Evolutionary conservation across 2,329 filamentous ascomycete genomes (phyloP).

Genomic region (Uncinocarpus reesii): DNA sequence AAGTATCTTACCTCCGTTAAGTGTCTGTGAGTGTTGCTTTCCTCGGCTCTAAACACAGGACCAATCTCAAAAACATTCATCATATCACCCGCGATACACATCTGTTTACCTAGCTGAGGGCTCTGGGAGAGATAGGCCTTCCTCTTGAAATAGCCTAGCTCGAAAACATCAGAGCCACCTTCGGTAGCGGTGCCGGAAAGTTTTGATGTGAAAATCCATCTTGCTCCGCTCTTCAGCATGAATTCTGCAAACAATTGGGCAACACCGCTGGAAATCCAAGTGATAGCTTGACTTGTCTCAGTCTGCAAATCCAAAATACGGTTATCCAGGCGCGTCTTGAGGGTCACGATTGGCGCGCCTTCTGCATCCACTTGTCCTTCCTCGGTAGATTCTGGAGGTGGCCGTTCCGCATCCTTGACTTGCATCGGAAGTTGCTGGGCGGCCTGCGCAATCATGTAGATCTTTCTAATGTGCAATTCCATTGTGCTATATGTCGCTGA

Average conservation of each 20-base stretch:
- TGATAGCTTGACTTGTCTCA: conserved; percentile 82
- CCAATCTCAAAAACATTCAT: conserved; percentile 55
- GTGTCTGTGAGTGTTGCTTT: conserved; percentile 57
- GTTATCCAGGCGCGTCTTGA: conserved; percentile 83
- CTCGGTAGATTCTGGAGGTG: conserved; percentile 36
- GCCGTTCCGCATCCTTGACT: conserved; percentile 44
- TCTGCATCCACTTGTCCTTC: conserved; percentile 44
- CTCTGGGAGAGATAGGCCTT: conserved; percentile 60
- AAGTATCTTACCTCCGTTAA: conserved; percentile 46
- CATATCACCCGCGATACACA: conserved; percentile 56
- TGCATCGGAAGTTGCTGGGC: conserved; percentile 52
- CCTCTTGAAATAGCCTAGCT: conserved; percentile 78
- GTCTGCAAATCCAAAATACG: conserved; percentile 85
- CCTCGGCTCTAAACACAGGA: conserved; percentile 57
- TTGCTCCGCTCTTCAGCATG: conserved; percentile 63
- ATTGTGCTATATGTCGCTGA: conserved; percentile 68
- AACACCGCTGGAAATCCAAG: conserved; percentile 57
- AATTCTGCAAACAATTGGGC: conserved; percentile 67
- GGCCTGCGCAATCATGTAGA: conserved; percentile 63
- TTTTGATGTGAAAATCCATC: conserved; percentile 79
- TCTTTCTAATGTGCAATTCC: conserved; percentile 81
- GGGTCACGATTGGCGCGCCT: conserved; percentile 58
- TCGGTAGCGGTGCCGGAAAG: conserved; percentile 84
- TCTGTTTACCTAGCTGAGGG: conserved; percentile 58
- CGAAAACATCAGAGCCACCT: conserved; percentile 85